Conservation (phyloP, 768 basidiomycete species). For the Kwoniella heveanensis region DNA sequence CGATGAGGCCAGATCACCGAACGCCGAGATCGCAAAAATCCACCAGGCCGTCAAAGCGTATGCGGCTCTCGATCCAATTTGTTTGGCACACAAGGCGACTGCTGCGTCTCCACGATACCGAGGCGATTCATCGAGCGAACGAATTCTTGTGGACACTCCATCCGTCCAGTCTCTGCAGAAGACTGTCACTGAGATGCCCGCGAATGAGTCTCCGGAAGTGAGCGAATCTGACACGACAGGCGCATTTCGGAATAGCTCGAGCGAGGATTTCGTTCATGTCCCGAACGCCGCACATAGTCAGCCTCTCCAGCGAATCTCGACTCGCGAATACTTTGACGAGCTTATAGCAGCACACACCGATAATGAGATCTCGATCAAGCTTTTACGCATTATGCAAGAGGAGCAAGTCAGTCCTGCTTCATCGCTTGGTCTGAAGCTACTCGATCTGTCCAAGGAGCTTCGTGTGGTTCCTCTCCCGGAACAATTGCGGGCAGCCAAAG, state of each 20-base stretch:
- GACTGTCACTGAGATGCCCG: too few relatives aligned
- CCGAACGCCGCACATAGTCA: neutral
- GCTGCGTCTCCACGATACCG: neutral
- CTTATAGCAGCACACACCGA: slow-evolving; percentile 22
- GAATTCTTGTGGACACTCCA: too few relatives aligned
- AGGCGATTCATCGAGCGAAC: too few relatives aligned
- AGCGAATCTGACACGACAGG: too few relatives aligned
- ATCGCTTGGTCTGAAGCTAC: slow-evolving; percentile 32
- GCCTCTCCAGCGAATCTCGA: slow-evolving; percentile 9
- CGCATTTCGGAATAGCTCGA: too few relatives aligned
- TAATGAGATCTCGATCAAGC: slow-evolving; percentile 21
- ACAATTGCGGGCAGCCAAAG: neutral
- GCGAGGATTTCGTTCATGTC: neutral
- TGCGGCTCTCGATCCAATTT: neutral
- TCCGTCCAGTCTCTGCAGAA: too few relatives aligned
- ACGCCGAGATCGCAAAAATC: neutral
- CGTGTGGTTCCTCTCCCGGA: neutral
- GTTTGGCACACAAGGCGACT: neutral
- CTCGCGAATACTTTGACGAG: slow-evolving; percentile 9
- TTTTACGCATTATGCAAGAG: slow-evolving; percentile 29
- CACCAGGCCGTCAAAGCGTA: neutral
- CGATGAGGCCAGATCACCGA: neutral
- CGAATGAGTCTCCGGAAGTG: too few relatives aligned
- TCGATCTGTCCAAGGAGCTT: slow-evolving; percentile 31
- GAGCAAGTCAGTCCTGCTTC: slow-evolving; percentile 34